A percentile compares a stretch with the other conserved stretches of the same genome.
phyloP scores from a whole-genome alignment of 805 yeast genomes.

The Ogataea paraovalis region DNA sequence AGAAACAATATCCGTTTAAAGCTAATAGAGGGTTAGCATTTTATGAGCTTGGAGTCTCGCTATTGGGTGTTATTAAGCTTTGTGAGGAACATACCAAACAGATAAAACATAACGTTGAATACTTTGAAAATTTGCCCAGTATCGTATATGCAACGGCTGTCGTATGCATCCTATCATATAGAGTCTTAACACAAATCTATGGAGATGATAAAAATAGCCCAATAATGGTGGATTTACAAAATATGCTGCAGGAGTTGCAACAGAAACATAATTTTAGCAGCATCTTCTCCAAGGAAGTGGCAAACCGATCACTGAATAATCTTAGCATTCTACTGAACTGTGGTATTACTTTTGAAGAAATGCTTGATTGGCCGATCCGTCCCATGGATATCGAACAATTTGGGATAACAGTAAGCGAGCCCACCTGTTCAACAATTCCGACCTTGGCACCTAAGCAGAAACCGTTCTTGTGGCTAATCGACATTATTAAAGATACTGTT shows the following conservation, averaged over 20 bases:
- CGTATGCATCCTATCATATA: slow-evolving; percentile 3
- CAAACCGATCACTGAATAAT: no score
- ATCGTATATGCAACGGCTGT: slow-evolving; percentile 2
- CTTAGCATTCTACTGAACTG: no score
- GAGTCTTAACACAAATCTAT: neutral
- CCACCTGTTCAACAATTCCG: no score
- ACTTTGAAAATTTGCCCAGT: neutral
- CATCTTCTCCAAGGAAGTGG: no score
- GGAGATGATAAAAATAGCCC: neutral
- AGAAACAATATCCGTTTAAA: slow-evolving; percentile 4
- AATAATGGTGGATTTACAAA: slow-evolving; percentile 3
- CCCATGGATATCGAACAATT: no score
- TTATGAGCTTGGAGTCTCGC: slow-evolving; percentile 12
- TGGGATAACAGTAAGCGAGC: neutral
- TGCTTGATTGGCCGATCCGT: no score
- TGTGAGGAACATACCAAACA: neutral
- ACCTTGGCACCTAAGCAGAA: no score
- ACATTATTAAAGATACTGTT: no score
- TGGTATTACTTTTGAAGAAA: no score
- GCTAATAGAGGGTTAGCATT: slow-evolving; percentile 13
- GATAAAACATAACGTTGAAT: neutral
- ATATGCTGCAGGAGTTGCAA: neutral
- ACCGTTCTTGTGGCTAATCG: no score
- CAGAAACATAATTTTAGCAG: no score
- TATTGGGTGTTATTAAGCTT: slow-evolving; percentile 6